phyloP scores from a whole-genome alignment of 176 grass and related monocot species.

The Puya raimondii region DNA sequence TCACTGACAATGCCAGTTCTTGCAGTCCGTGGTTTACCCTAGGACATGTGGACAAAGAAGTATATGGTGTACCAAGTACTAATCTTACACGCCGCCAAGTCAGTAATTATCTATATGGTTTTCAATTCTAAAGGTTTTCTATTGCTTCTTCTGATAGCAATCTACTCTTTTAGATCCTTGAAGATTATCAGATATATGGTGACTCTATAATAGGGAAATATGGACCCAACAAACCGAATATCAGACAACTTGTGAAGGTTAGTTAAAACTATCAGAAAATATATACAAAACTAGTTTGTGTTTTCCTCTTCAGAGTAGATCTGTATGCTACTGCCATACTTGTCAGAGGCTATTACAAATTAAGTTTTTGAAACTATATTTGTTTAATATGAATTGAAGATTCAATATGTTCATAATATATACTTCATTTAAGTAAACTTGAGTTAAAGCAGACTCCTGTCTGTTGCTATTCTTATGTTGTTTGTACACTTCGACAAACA shows the following conservation, averaged over 20 bases:
- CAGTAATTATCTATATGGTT: slow-evolving; percentile 13
- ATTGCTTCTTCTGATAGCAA: slow-evolving; percentile 23
- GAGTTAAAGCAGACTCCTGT: neutral
- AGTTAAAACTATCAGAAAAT: slow-evolving; percentile 9
- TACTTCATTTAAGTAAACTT: neutral
- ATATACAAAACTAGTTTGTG: too few relatives aligned
- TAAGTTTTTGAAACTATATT: too few relatives aligned
- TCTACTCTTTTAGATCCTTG: slow-evolving; percentile 52
- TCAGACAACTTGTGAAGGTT: slow-evolving; percentile 93
- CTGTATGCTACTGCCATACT: neutral
- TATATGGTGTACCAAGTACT: slow-evolving; percentile 49
- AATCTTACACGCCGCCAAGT: slow-evolving; percentile 70
- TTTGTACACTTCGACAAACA: slow-evolving; percentile 3
- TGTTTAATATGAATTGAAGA: too few relatives aligned
- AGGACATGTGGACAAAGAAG: slow-evolving; percentile 53
- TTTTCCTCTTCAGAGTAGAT: neutral
- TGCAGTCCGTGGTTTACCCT: slow-evolving; percentile 84
- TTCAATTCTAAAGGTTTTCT: slow-evolving; percentile 2
- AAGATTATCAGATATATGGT: slow-evolving; percentile 81
- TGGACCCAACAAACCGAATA: slow-evolving; percentile 52
- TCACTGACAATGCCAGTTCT: slow-evolving; percentile 7
- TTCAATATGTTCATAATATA: too few relatives aligned
- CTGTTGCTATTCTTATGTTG: neutral
- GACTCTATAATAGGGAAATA: slow-evolving; percentile 79
- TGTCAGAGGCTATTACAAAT: too few relatives aligned